Evolutionary conservation across 495 filamentous ascomycete genomes (phyloP).

Genomic region (Penicillium coffeae): DNA sequence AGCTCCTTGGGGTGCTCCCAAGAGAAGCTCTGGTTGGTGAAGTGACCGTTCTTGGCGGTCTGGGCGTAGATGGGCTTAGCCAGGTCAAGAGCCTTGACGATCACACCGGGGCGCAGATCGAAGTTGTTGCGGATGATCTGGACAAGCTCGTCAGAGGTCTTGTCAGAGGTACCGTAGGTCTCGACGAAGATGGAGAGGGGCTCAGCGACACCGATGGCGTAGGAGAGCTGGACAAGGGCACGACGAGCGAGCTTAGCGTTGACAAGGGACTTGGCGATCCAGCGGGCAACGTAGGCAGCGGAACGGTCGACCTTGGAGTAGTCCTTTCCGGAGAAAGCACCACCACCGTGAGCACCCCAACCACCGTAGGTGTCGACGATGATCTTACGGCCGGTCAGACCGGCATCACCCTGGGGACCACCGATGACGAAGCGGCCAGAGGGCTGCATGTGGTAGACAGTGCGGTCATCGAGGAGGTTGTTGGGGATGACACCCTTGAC

Average conservation of each 20-base stretch:
- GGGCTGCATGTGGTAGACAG: constrained; percentile 96
- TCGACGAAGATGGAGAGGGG: constrained; percentile 79
- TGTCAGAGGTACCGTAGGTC: constrained; percentile 63
- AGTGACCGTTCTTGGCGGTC: constrained; percentile 99
- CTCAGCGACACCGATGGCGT: constrained; percentile 98
- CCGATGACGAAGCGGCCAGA: constrained; percentile 98
- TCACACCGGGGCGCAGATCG: constrained; percentile 94
- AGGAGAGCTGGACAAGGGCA: constrained; percentile 93
- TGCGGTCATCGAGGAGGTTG: constrained; percentile 86
- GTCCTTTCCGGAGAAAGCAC: constrained; percentile 99
- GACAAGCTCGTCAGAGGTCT: constrained; percentile 86
- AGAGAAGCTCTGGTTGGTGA: constrained; percentile 95
- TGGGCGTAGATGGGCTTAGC: constrained; percentile 95
- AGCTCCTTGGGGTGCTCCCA: constrained; percentile 98
- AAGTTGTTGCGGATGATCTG: constrained; percentile 94
- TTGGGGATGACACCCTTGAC: constrained; percentile 89
- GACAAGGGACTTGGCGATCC: constrained; percentile 98
- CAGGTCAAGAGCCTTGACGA: constrained; percentile 95
- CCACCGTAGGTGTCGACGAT: constrained; percentile 99
- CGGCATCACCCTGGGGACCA: constrained; percentile 97
- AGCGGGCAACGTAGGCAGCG: constrained; percentile 93
- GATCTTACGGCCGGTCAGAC: constrained; percentile 99
- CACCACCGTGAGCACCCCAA: constrained; percentile 99
- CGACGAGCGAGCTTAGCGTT: constrained; percentile 83
- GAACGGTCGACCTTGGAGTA: constrained; percentile 99